Percentiles rank a stretch among this genome's conserved stretches.
phyloP scores from a whole-genome alignment of 192 early-diverging fungal species.

The Linnemannia schmuckeri region DNA sequence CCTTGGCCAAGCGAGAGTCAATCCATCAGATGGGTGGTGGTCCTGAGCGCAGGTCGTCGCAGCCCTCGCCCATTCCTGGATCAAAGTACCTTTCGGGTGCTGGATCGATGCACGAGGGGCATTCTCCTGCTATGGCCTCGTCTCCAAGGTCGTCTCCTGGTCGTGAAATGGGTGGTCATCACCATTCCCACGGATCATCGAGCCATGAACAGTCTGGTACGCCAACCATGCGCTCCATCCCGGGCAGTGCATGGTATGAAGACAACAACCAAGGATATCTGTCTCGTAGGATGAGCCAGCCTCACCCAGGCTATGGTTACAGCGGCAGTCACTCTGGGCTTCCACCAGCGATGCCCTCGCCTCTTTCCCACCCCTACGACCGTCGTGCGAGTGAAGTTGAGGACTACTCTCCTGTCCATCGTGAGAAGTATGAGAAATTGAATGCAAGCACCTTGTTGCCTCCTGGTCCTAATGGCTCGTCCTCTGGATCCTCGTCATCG shows the following conservation, averaged over 20 bases:
- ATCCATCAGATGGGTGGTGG: conserved; percentile 18
- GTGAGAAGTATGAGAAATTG: conserved; percentile 48
- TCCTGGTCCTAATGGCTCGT: not conserved
- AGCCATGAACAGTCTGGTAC: conserved; percentile 1
- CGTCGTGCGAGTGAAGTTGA: conserved; percentile 46
- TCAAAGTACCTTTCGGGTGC: conserved; percentile 18
- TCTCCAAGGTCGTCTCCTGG: conserved; percentile 45
- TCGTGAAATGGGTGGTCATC: conserved; percentile 19
- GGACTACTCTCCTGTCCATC: conserved; percentile 40
- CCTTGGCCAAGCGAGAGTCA: conserved; percentile 24
- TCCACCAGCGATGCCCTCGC: conserved; percentile 24
- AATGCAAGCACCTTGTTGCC: conserved; percentile 39
- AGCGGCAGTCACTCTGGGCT: conserved; percentile 9
- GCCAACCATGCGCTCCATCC: conserved; percentile 1
- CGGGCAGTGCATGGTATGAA: conserved; percentile 12
- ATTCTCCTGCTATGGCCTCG: conserved; percentile 35
- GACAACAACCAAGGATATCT: conserved; percentile 11
- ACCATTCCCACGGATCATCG: conserved; percentile 1
- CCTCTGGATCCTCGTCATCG: conserved; percentile 13
- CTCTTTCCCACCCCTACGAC: conserved; percentile 33
- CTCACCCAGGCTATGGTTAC: conserved; percentile 19
- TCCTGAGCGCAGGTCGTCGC: conserved; percentile 36
- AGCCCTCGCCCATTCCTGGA: conserved; percentile 22
- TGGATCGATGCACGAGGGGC: conserved; percentile 8
- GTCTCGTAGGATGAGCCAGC: conserved; percentile 51